Base-by-base conservation (phyloP, 345 rosid genomes). In the Aquilaria malaccensis region DNA sequence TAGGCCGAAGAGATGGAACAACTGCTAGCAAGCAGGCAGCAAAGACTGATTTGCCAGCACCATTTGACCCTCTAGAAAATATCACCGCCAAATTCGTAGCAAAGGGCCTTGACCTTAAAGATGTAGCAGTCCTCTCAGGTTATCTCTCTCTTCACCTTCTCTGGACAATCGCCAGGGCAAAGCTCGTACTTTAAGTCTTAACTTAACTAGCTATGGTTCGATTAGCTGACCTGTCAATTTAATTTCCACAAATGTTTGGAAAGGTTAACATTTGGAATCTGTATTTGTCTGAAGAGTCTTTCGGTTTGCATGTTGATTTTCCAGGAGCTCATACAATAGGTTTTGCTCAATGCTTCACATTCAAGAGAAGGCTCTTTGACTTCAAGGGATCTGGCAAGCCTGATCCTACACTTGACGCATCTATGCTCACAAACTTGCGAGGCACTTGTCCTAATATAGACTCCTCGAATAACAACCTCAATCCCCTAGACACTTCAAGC, bases 111-210 rank as follows among this genome's bases (percentile, higher is more conserved):
- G 93, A 89, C 61, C 52, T 81, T n/a, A 89, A 83, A 70, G 96
- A 92, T 77, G 88, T 87, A 52, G 98, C 79, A 6, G 95, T 77
- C 70, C 96, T 92, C 70, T 85, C 98, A 82, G 98, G 96, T 85
- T 71, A 52, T 64, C 30, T 45, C 30, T 45, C 30, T 22, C 66
- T 52, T 11, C 10, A 3, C 58, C 11, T 13, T 33, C n/a, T 45
- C 11, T 50, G 10, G 4, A 45, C 4, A 58, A 15, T 31, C 5
- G 13, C 7, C 10, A 6, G 10, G 56, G 33, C 14, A 22, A 22
- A 22, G 22, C 22, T 22, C 22, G 22, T 22, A 22, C 22, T 22
- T 22, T 22, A 1, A 3, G 43, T 37, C 5, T 37, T 3, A 37
- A 7, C 43, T 37, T 37, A 37, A 37, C 43, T 37, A 37, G 43